Evolutionary conservation across 75 land plant species (phyloP), one percentile per base, ranked within the genome.

Genomic region (Pseudotsuga menziesii): DNA sequence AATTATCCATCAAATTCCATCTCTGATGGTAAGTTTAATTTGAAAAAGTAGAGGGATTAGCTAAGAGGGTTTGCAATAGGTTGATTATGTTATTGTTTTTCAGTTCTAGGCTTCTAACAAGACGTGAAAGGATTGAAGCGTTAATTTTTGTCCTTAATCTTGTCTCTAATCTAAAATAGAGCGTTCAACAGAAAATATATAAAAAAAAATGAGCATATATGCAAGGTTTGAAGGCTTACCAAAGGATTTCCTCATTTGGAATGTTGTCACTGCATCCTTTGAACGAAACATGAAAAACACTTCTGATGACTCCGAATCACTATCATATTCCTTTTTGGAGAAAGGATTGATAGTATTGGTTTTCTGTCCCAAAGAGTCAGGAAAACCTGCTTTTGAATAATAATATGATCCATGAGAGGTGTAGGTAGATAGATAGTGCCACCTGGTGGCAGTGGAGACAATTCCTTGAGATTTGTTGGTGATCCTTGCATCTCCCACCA

Each of bases 381-480:
- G 80, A 15, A 58, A 58, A 72, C 36, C 44, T 26, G 75, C 57
- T 27, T 73, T 73, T 25, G 41, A 44, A 54, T 58, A 73, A 56
- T 73, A 73, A 73, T 73, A 73, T 4, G 59, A 35, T 9, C 66
- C 41, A 3, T 74, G 32, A 27, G 88, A 56, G 35, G 75, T 57
- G 81, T 82, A 81, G 7, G 95, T 85, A 69, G 84, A 71, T 35
- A 80, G 39, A 60, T 90, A 83, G 75, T 93, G 95, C 94, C 95
- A 93, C 58, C 82, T 73, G 22, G 82, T 89, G 60, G 90, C 95
- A 9, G 89, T 78, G 11, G 88, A 75, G 20, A 83, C 88, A 9
- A 91, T 75, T 58, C 88, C 77, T 62, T 91, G 95, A 14, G 95
- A 93, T 81, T 91, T 82, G 75, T 93, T 93, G 2, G 95, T 93